Conservation (phyloP, 352 stramenopile genomes). For the Phytopythium delawarense region DNA sequence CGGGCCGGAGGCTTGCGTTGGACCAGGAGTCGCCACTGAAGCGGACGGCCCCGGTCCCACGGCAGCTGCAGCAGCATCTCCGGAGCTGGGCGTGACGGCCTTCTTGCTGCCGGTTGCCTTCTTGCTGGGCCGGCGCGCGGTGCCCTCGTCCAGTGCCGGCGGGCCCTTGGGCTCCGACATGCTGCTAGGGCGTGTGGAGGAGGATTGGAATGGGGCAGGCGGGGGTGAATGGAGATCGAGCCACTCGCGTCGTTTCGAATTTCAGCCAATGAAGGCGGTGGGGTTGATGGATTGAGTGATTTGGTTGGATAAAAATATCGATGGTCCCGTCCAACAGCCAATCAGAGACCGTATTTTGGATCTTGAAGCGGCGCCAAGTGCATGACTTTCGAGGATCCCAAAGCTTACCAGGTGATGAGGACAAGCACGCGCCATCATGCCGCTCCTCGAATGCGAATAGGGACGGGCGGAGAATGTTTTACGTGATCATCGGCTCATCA, state of each 20-base stretch:
- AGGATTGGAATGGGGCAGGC: no score
- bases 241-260: slow-evolving; percentile 1
- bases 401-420: no score
- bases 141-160: slow-evolving; percentile 5
- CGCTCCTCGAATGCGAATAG: no score
- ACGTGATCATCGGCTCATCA: no score
- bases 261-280: not conserved
- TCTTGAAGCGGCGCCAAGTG: not conserved
- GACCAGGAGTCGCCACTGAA: slow-evolving; percentile 7
- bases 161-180: slow-evolving; percentile 39
- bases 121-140: slow-evolving; percentile 29
- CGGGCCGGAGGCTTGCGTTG: slow-evolving; percentile 12
- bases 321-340: not conserved
- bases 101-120: slow-evolving; percentile 22
- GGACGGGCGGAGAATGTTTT: no score
- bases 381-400: no score
- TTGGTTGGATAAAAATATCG: not conserved
- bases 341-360: not conserved
- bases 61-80: not conserved
- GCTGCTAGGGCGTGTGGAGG: no score
- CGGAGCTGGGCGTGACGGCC: not conserved
- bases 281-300: not conserved
- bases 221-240: not conserved
- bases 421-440: no score
- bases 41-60: slow-evolving; percentile 5